These are phyloP conservation scores for Malus orientalis DNA, from an alignment of 306 rosid genomes.

Conservation along the genomic window DNA sequence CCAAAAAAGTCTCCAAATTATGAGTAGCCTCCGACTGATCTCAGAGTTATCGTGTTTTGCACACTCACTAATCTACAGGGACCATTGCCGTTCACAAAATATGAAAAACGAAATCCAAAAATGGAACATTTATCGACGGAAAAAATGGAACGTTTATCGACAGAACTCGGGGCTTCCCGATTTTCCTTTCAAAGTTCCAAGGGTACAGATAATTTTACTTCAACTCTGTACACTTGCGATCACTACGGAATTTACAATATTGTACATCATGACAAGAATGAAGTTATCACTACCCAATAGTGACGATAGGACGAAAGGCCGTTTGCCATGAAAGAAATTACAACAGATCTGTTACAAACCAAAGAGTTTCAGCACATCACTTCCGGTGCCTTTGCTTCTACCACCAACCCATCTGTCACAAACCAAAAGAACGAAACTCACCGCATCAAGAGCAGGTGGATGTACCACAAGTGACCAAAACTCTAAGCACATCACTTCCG, in stretches of 20 bases:
- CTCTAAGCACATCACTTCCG: slow-evolving; percentile 36
- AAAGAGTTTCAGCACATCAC: background rate
- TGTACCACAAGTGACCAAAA: background rate
- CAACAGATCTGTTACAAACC: slow-evolving; percentile 20
- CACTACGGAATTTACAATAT: background rate
- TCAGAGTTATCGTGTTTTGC: too few relatives aligned
- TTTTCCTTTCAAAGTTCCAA: background rate
- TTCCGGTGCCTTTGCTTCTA: too few relatives aligned
- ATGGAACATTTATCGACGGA: too few relatives aligned
- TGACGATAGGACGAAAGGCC: slow-evolving; percentile 5
- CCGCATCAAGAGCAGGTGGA: slow-evolving; percentile 8
- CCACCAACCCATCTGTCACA: too few relatives aligned
- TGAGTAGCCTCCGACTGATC: too few relatives aligned
- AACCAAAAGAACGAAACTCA: background rate
- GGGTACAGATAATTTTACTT: background rate
- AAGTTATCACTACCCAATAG: slow-evolving; percentile 15
- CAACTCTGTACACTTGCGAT: background rate
- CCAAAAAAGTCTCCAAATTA: too few relatives aligned
- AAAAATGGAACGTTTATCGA: too few relatives aligned
- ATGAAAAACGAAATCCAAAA: too few relatives aligned
- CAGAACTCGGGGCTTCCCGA: background rate
- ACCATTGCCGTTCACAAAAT: too few relatives aligned
- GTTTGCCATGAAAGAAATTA: slow-evolving; percentile 8
- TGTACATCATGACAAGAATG: background rate
- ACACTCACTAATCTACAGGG: too few relatives aligned